Evolutionary conservation across 75 land plant species (phyloP), one percentile per base, ranked within the genome.

Genomic region (Selaginella tamariscina): DNA sequence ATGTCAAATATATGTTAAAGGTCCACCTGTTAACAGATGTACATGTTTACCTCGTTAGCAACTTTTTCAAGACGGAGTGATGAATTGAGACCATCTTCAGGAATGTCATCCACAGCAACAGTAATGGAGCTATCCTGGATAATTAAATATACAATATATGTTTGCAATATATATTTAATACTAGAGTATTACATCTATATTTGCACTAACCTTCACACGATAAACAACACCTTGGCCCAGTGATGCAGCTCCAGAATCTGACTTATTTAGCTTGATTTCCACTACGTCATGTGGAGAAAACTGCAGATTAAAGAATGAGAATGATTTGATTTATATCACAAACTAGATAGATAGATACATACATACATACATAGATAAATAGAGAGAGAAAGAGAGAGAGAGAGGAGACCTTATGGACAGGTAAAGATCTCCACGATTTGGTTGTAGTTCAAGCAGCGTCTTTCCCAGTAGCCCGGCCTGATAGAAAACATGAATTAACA

Each of bases 11-110:
- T n/a, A n/a, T n/a, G n/a, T n/a, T n/a, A n/a, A n/a, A n/a, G n/a
- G n/a, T n/a, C n/a, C n/a, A n/a, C n/a, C n/a, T n/a, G n/a, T n/a
- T n/a, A n/a, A n/a, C n/a, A n/a, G n/a, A n/a, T n/a, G n/a, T n/a
- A n/a, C n/a, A n/a, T n/a, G n/a, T n/a, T n/a, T n/a, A 92, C 95
- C 87, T 92, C 98, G 81, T 92, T 92, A 33, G 98, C 98, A 74
- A 92, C 72, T 64, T 89, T 92, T 68, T 92, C 98, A 70, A 92
- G 86, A 11, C 95, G 84, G 8, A 92, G 68, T 33, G 95, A 82
- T 49, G 78, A 77, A 74, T 84, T 85, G 32, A 92, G 75, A 33
- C 98, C 98, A 71, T 92, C 98, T 70, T 92, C 98, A 24, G 95
- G 95, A 56, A 89, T 75, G 62, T 92, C 98, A 71, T 86, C 98